Conservation (phyloP, 331 rosid species). For the Spiraea crenata region DNA sequence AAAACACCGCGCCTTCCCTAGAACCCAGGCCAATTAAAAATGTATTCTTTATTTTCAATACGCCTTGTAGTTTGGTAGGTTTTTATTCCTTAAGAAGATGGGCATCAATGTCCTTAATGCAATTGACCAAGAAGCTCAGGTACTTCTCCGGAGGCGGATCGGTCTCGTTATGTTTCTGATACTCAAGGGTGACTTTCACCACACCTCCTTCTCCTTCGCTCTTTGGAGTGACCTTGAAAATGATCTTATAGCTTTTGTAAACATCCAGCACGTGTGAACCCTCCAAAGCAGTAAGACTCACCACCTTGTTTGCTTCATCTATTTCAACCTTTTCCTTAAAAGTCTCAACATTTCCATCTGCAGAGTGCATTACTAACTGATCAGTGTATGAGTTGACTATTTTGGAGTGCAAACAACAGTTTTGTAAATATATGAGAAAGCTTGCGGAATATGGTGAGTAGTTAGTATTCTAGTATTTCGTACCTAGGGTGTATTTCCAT, state of each 20-base stretch:
- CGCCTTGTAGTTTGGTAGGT: neutral
- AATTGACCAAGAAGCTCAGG: conserved; percentile 4
- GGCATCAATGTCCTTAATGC: conserved; percentile 37
- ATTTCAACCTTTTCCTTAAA: conserved; percentile 18
- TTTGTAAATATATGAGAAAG: no score
- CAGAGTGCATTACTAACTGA: neutral
- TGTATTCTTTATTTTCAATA: no score
- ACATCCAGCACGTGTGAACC: conserved; percentile 25
- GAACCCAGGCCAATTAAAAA: no score
- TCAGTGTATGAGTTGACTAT: no score
- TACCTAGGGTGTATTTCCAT: neutral
- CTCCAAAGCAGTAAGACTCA: conserved; percentile 22
- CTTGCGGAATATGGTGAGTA: no score
- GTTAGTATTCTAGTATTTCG: no score
- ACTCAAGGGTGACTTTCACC: conserved; percentile 31
- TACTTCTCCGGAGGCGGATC: conserved; percentile 12
- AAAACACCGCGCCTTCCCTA: no score
- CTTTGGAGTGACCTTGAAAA: conserved; percentile 20
- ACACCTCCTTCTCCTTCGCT: conserved; percentile 29
- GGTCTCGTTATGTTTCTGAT: conserved; percentile 31
- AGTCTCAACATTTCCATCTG: conserved; percentile 3
- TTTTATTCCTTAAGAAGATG: conserved; percentile 26
- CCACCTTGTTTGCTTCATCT: conserved; percentile 36
- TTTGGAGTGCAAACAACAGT: no score
- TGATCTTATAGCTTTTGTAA: conserved; percentile 33